Percentiles rank a stretch among this genome's conserved stretches.
Conservation (phyloP, 2,329 filamentous ascomycete species). For the Chrysoporthe austroafricana region DNA sequence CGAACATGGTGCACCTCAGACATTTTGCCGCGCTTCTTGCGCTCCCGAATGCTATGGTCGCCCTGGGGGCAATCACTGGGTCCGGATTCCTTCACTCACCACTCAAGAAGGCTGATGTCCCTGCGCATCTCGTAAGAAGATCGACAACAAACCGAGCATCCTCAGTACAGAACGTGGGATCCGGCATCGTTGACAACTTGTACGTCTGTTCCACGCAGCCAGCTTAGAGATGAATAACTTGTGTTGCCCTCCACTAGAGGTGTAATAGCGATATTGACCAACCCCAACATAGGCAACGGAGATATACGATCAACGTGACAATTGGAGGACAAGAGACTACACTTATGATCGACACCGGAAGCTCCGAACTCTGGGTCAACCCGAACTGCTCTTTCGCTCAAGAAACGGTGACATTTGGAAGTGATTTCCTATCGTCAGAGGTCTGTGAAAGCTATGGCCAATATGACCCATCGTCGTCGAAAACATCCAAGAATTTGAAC, state of each 20-base stretch:
- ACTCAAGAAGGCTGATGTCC: background rate
- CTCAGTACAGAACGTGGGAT: background rate
- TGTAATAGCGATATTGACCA: background rate
- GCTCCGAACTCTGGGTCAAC: constrained; percentile 1
- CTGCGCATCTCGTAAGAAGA: background rate
- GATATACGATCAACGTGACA: background rate
- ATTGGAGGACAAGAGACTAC: background rate
- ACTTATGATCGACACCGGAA: background rate
- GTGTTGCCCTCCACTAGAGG: background rate
- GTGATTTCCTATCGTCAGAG: background rate
- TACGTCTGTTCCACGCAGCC: background rate
- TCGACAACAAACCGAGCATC: background rate
- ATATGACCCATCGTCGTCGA: background rate
- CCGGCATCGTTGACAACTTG: background rate
- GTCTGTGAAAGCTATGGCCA: background rate
- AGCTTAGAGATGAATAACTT: too few species aligned
- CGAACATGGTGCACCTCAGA: background rate
- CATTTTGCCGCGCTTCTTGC: constrained; percentile 4
- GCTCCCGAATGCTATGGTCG: background rate
- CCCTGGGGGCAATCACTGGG: background rate
- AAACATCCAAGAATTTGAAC: background rate
- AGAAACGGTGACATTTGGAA: background rate
- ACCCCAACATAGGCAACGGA: background rate
- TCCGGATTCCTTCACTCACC: background rate
- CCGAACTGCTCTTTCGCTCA: background rate